Conservation (phyloP, 805 yeast genomes). For the Saturnispora galanensis region DNA sequence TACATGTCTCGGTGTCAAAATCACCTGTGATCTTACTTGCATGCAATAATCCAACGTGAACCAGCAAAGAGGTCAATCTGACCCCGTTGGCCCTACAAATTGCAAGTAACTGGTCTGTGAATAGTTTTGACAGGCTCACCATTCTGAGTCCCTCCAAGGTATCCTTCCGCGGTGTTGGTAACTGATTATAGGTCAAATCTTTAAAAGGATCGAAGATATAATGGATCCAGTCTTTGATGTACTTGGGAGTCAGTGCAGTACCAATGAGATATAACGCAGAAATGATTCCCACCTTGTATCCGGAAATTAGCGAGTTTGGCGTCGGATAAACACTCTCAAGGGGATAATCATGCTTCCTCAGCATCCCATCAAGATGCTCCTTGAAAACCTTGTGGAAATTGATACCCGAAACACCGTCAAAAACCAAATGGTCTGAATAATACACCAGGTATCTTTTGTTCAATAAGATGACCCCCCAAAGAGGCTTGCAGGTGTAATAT, state of each 20-base stretch:
- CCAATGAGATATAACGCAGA: neutral
- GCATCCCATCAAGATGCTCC: neutral
- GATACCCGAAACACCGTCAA: constrained; percentile 28
- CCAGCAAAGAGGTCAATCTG: constrained; percentile 5
- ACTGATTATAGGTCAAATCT: neutral
- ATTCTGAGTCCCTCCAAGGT: neutral
- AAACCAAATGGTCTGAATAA: constrained; percentile 25
- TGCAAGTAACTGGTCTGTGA: neutral
- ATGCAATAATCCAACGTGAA: constrained; percentile 1
- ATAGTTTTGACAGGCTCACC: neutral
- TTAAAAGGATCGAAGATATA: constrained; percentile 1
- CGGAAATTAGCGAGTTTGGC: neutral
- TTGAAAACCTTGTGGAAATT: constrained; percentile 19
- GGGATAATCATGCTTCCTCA: neutral
- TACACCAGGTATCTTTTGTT: constrained; percentile 13
- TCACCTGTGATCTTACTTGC: constrained; percentile 3
- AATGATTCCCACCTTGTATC: neutral
- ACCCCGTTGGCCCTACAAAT: constrained; percentile 3
- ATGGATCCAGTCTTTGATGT: constrained; percentile 1
- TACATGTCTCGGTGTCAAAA: constrained; percentile 8
- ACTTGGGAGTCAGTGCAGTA: neutral
- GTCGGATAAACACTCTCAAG: neutral
- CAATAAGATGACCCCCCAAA: constrained; percentile 15
- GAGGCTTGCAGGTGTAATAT: constrained; percentile 8
- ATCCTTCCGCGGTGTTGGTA: neutral